Percentiles rank a stretch among this genome's conserved stretches.
Conservation (phyloP, 805 yeast species). For the Candida cerambycidarum region DNA sequence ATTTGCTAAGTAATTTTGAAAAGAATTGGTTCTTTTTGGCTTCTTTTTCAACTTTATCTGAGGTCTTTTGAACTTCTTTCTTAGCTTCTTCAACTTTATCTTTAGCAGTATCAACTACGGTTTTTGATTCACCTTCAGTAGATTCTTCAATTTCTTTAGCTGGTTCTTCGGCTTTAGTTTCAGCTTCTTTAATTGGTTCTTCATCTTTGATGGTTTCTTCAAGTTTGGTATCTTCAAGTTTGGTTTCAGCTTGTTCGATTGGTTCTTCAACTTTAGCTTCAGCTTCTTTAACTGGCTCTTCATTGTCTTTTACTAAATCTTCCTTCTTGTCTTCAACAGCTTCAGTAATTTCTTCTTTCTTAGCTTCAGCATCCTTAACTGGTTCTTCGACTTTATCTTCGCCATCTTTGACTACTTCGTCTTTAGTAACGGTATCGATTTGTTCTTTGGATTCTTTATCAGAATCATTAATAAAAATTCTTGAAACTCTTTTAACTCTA, state of each 20-base stretch:
- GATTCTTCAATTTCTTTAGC: constrained; percentile 9
- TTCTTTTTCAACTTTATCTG: constrained; percentile 30
- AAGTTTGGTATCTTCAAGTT: constrained; percentile 4
- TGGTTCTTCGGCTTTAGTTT: constrained; percentile 11
- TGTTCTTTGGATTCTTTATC: constrained; percentile 19
- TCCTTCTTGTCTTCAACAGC: constrained; percentile 13
- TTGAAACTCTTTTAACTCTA: constrained; percentile 39
- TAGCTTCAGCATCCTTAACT: constrained; percentile 8
- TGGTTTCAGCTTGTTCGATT: constrained; percentile 7
- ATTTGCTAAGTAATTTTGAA: constrained; percentile 35
- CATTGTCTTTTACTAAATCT: constrained; percentile 5
- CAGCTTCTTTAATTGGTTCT: constrained; percentile 8
- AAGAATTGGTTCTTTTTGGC: constrained; percentile 39
- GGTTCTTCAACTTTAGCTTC: constrained; percentile 23
- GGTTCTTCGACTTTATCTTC: constrained; percentile 5
- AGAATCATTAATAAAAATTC: constrained; percentile 29
- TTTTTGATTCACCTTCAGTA: constrained; percentile 3
- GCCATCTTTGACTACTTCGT: constrained; percentile 8
- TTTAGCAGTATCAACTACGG: constrained; percentile 7
- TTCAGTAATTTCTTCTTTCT: constrained; percentile 5
- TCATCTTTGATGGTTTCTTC: constrained; percentile 1
- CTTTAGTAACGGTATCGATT: constrained; percentile 4
- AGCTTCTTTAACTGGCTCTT: constrained; percentile 3
- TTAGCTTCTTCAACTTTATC: constrained; percentile 26
- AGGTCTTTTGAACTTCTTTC: constrained; percentile 27